Conservation (phyloP, 1,284 basidiomycete genomes). For the Ceratobasidium sp. region DNA sequence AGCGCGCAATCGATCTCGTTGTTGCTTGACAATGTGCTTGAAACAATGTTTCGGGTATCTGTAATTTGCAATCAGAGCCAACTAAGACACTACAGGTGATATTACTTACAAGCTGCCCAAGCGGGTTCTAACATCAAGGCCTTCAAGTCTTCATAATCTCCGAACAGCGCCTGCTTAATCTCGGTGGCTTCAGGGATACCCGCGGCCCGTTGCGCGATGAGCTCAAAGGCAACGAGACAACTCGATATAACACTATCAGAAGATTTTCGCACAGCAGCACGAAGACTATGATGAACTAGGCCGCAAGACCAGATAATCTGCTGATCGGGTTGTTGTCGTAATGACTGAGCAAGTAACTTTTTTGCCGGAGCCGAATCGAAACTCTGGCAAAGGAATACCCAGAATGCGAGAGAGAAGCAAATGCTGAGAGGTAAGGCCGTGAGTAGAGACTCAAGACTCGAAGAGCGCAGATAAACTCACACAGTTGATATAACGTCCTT, state of each 20-base stretch:
- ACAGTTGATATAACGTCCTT: background rate
- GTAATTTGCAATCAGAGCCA: background rate
- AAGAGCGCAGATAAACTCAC: slow-evolving; percentile 3
- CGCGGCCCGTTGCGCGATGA: background rate
- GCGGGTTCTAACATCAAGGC: background rate
- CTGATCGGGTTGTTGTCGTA: background rate
- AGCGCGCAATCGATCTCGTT: slow-evolving; percentile 23
- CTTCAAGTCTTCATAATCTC: background rate
- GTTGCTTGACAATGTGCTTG: background rate
- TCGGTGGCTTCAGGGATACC: background rate
- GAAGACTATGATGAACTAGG: slow-evolving; percentile 25
- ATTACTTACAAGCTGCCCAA: slow-evolving; percentile 7
- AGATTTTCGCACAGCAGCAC: background rate
- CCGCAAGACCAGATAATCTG: slow-evolving; percentile 25
- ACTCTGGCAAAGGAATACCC: background rate
- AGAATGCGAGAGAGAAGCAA: slow-evolving; percentile 19
- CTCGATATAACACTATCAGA: background rate
- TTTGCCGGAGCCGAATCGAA: background rate
- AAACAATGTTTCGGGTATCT: slow-evolving; percentile 6
- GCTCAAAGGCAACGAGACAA: slow-evolving; percentile 9
- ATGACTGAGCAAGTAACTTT: background rate
- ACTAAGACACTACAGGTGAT: background rate
- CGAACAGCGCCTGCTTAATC: slow-evolving; percentile 21
- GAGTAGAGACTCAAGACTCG: background rate
- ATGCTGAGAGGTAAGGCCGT: slow-evolving; percentile 2